A percentile compares a stretch with the other conserved stretches of the same genome.
These are phyloP conservation scores for Penicillium goetzii DNA, from an alignment of 495 filamentous ascomycete species.

Conservation along the genomic window DNA sequence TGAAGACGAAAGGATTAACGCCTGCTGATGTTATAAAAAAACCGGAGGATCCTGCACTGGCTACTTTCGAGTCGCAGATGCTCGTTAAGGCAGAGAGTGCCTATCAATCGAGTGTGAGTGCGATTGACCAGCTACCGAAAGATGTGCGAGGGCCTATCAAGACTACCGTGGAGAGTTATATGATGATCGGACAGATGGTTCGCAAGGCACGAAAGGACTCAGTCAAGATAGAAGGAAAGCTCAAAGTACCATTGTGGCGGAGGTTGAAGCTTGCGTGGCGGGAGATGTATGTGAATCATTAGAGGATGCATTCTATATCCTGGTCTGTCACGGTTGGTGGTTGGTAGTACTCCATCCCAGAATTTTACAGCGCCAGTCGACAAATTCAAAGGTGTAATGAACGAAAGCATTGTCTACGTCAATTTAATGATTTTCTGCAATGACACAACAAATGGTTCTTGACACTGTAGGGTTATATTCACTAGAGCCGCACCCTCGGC, in stretches of 20 bases:
- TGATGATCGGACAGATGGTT: constrained; percentile 62
- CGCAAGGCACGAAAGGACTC: constrained; percentile 41
- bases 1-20: constrained; percentile 56
- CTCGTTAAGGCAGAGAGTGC: constrained; percentile 58
- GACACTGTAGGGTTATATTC: not conserved
- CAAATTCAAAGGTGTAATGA: not conserved
- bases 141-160: constrained; percentile 62
- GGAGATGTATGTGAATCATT: constrained; percentile 13
- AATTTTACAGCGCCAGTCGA: not conserved
- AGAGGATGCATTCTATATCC: not conserved
- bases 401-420: not conserved
- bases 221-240: constrained; percentile 42
- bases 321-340: not conserved
- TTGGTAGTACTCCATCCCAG: not conserved
- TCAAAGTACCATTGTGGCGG: constrained; percentile 40
- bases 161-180: constrained; percentile 72
- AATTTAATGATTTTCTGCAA: not conserved
- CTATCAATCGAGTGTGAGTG: constrained; percentile 51
- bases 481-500: no score
- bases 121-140: constrained; percentile 59
- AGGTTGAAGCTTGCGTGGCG: constrained; percentile 19
- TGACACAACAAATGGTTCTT: no score
- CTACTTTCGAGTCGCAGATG: constrained; percentile 52
- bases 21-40: constrained; percentile 54
- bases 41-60: constrained; percentile 43